Percentiles rank a stretch among this genome's conserved stretches.
These are phyloP conservation scores for Rhododendron molle DNA, from an alignment of 148 eudicot species.

Conservation along the genomic window DNA sequence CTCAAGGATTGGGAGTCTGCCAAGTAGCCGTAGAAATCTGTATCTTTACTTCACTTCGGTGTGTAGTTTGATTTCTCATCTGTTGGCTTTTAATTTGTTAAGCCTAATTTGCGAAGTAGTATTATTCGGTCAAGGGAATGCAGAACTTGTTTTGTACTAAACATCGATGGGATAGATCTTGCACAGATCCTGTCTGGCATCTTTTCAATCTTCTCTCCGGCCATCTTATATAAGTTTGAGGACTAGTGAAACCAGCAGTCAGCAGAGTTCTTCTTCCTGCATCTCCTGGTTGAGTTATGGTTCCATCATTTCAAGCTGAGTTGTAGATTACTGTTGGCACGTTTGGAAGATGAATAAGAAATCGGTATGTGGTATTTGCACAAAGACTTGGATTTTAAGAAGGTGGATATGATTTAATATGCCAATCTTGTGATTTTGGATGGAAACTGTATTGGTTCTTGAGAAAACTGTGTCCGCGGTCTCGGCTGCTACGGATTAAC, in stretches of 20 bases:
- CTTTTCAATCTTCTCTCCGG: background rate
- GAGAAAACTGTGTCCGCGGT: background rate
- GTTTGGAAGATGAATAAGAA: no score
- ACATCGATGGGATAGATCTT: background rate
- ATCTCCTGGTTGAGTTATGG: background rate
- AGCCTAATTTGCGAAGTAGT: background rate
- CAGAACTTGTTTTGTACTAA: background rate
- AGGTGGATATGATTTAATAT: background rate
- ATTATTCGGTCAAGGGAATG: background rate
- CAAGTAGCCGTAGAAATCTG: background rate
- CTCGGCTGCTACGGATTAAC: background rate
- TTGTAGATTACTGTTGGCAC: no score
- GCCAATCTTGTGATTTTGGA: background rate
- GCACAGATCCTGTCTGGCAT: background rate
- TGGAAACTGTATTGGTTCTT: background rate
- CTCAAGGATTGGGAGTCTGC: conserved; percentile 3
- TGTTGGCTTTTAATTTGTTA: background rate
- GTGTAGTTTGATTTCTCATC: background rate
- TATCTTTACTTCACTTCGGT: background rate
- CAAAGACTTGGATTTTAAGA: background rate
- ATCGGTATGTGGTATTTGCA: no score
- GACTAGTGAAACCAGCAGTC: background rate
- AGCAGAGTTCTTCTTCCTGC: background rate
- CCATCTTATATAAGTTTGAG: background rate
- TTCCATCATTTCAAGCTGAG: background rate